Conservation (phyloP, 345 rosid species). For the Ailanthus altissimus region DNA sequence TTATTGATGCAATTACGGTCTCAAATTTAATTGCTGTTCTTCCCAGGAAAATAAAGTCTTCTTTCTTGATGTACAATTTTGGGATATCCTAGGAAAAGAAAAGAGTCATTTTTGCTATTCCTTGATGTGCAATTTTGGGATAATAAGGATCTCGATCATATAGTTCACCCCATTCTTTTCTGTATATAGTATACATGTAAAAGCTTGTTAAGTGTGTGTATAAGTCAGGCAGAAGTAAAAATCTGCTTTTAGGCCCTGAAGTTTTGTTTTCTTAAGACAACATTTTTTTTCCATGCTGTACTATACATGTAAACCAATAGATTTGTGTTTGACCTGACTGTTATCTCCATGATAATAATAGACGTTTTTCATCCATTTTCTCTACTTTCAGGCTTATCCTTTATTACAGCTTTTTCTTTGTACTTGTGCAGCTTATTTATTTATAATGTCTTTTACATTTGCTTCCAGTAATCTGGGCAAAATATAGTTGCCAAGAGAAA, state of each 20-base stretch:
- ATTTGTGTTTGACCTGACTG: neutral
- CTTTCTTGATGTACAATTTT: slow-evolving; percentile 29
- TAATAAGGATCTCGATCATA: slow-evolving; percentile 5
- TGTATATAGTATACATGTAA: slow-evolving; percentile 38
- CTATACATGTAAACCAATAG: neutral
- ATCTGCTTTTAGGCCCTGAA: slow-evolving; percentile 2
- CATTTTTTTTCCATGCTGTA: neutral
- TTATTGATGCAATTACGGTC: slow-evolving; percentile 59
- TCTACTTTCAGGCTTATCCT: no score
- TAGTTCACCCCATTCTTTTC: slow-evolving; percentile 36
- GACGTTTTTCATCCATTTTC: no score
- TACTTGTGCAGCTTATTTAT: no score
- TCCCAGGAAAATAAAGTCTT: neutral
- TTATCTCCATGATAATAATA: neutral
- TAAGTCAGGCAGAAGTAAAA: slow-evolving; percentile 13
- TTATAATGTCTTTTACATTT: no score
- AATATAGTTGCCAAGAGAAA: no score
- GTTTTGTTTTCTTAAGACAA: slow-evolving; percentile 28
- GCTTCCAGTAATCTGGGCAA: no score
- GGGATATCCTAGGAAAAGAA: slow-evolving; percentile 7
- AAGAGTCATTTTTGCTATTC: neutral
- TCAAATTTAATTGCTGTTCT: slow-evolving; percentile 43
- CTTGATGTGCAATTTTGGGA: slow-evolving; percentile 32
- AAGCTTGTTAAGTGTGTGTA: slow-evolving; percentile 21
- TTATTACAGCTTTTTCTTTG: no score